Conservation (phyloP, 352 stramenopile species). For the Thalassiosira ordinaria region DNA sequence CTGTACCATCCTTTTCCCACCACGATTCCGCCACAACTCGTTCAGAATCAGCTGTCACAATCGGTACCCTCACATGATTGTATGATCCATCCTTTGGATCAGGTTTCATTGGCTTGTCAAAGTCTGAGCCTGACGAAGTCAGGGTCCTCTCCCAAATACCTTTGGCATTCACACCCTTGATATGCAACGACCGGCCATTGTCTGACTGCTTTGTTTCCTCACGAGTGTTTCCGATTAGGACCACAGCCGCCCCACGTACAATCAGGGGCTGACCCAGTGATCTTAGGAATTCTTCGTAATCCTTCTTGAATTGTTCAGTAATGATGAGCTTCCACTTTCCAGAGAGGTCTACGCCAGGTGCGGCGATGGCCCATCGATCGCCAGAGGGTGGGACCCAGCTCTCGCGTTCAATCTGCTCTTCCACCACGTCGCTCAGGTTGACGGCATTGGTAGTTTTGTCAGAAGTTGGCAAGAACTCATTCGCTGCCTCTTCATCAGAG, state of each 20-base stretch:
- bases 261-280: slow-evolving; percentile 71
- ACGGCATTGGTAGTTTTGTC: slow-evolving; percentile 7
- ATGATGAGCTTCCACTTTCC: slow-evolving; percentile 81
- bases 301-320: slow-evolving; percentile 75
- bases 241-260: slow-evolving; percentile 67
- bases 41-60: slow-evolving; percentile 78
- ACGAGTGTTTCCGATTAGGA: slow-evolving; percentile 69
- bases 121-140: slow-evolving; percentile 59
- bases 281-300: slow-evolving; percentile 80
- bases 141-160: slow-evolving; percentile 81
- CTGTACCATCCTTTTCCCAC: slow-evolving; percentile 75
- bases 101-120: slow-evolving; percentile 40
- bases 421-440: slow-evolving; percentile 1
- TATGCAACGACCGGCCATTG: slow-evolving; percentile 62
- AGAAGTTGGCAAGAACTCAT: not conserved
- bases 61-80: slow-evolving; percentile 49
- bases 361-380: slow-evolving; percentile 69
- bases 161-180: slow-evolving; percentile 76
- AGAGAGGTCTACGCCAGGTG: slow-evolving; percentile 68
- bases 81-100: slow-evolving; percentile 43
- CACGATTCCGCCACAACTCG: slow-evolving; percentile 72
- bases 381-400: slow-evolving; percentile 43
- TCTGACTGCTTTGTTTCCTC: slow-evolving; percentile 78
- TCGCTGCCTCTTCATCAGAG: slow-evolving; percentile 23
- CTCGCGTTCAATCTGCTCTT: slow-evolving; percentile 42